phyloP scores from a whole-genome alignment of 345 rosid species.

The Durio zibethinus region DNA sequence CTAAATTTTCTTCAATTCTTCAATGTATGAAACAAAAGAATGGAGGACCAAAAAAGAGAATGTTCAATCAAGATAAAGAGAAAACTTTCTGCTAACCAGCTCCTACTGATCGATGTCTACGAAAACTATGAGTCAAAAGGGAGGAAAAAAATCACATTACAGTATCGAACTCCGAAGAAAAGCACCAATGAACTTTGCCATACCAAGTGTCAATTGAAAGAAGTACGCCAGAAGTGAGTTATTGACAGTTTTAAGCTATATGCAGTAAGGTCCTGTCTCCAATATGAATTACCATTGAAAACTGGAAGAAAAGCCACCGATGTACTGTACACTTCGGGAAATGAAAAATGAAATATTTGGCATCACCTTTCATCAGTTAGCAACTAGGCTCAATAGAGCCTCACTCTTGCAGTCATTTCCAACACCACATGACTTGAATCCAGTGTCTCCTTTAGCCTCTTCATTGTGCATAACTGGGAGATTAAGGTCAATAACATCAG shows the following conservation, averaged over 20 bases:
- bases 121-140: not conserved
- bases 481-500: slow-evolving; percentile 19
- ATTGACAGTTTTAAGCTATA: not conserved
- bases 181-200: not conserved
- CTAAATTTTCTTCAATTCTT: not conserved
- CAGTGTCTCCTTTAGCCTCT: slow-evolving; percentile 15
- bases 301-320: slow-evolving; percentile 1
- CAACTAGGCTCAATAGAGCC: slow-evolving; percentile 22
- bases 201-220: not conserved
- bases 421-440: slow-evolving; percentile 18
- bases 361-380: slow-evolving; percentile 17
- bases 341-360: slow-evolving; percentile 2
- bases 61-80: not conserved
- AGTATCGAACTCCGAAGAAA: not conserved
- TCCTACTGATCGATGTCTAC: not conserved
- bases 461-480: slow-evolving; percentile 12
- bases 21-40: not conserved
- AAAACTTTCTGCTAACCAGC: not conserved
- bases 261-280: not conserved
- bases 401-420: slow-evolving; percentile 19
- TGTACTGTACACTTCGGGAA: not conserved
- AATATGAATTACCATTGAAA: not conserved
- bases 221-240: not conserved
- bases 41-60: not conserved
- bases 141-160: not conserved